phyloP scores from a whole-genome alignment of 2,329 filamentous ascomycete genomes.

The Seiridium unicorne region DNA sequence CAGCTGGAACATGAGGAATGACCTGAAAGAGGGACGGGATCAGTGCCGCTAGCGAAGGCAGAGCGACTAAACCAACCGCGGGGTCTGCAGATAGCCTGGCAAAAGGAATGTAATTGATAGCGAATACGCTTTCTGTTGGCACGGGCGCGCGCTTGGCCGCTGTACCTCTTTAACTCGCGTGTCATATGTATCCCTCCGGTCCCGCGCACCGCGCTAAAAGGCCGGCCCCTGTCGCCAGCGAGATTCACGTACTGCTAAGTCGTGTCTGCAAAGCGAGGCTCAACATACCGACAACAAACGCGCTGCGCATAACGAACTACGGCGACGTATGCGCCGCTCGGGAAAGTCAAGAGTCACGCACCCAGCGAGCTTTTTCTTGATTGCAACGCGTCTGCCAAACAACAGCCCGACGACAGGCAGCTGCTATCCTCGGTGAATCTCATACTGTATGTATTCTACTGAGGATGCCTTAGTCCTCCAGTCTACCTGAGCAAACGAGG shows the following conservation, averaged over 20 bases:
- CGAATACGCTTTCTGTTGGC: background rate
- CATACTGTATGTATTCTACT: too few relatives aligned
- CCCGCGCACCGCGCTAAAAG: background rate
- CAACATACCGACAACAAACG: slow-evolving; percentile 6
- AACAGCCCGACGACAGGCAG: too few relatives aligned
- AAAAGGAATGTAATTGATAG: background rate
- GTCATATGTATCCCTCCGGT: background rate
- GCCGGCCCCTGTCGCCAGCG: background rate
- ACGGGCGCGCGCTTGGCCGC: background rate
- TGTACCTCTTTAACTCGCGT: background rate
- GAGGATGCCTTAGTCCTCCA: too few relatives aligned
- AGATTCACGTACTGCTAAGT: background rate
- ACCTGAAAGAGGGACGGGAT: background rate
- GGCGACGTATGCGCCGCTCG: too few relatives aligned
- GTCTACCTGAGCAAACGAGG: too few relatives aligned
- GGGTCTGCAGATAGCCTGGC: background rate
- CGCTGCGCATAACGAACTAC: background rate
- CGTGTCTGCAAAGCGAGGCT: background rate
- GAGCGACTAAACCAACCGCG: background rate
- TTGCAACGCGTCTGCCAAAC: too few relatives aligned
- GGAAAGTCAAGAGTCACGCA: too few relatives aligned
- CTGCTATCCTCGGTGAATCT: too few relatives aligned
- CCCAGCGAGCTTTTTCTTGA: too few relatives aligned
- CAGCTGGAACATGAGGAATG: background rate
- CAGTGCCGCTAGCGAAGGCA: background rate